phyloP scores from a whole-genome alignment of 1,284 basidiomycete species.

The Rhodotorula sp. region DNA sequence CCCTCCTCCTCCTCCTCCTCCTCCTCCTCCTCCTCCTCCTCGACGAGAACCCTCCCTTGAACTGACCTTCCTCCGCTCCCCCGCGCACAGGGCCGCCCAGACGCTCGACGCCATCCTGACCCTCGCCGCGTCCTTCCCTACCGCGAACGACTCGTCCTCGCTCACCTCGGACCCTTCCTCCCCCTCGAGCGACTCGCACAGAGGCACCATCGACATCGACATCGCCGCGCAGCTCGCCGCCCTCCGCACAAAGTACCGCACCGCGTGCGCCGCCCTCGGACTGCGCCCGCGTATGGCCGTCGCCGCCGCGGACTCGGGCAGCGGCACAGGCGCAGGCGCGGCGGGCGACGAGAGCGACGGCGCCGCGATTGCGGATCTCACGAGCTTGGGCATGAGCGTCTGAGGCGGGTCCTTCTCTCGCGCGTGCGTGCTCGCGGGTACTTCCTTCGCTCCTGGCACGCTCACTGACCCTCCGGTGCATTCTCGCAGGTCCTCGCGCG shows the following conservation, averaged over 20 bases:
- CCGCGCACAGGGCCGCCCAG: constrained; percentile 56
- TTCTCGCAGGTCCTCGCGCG: too few relatives aligned
- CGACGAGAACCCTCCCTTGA: too few relatives aligned
- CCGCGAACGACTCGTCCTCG: constrained; percentile 62
- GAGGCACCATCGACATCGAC: constrained; percentile 61
- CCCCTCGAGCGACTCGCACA: constrained; percentile 45
- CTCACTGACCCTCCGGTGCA: too few relatives aligned
- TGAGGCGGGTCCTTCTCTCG: too few relatives aligned
- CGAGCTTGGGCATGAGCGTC: too few relatives aligned
- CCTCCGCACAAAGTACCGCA: constrained; percentile 84
- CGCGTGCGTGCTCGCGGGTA: too few relatives aligned
- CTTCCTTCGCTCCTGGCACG: too few relatives aligned
- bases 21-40: neutral
- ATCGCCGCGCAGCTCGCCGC: constrained; percentile 73
- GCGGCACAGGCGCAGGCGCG: too few relatives aligned
- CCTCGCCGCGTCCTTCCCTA: constrained; percentile 74
- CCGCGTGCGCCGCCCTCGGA: constrained; percentile 79
- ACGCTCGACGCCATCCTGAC: constrained; percentile 70
- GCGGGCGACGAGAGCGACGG: too few relatives aligned
- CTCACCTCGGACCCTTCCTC: constrained; percentile 30
- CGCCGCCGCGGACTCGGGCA: too few relatives aligned
- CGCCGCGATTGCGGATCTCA: too few relatives aligned
- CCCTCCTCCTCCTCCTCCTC: neutral
- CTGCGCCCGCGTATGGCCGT: constrained; percentile 60
- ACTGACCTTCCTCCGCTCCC: too few relatives aligned